Percentiles rank a stretch among this genome's conserved stretches.
Conservation (phyloP, 106 monocot species). For the Acanthochlamys bracteata region DNA sequence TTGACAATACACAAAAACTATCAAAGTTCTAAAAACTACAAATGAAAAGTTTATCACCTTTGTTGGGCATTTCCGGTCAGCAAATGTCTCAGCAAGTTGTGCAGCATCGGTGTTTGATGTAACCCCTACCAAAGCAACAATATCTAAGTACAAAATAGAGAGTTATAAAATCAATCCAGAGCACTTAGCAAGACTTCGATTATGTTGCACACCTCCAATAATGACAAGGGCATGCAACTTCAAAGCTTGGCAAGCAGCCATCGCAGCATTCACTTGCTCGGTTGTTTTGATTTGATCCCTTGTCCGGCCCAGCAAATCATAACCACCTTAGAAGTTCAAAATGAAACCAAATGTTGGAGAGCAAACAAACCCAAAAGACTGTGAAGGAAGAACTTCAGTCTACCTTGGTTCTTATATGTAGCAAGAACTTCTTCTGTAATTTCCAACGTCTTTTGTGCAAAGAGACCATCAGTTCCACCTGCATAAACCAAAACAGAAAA, state of each 20-base stretch:
- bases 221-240: slow-evolving; percentile 86
- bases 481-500: neutral
- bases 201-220: slow-evolving; percentile 52
- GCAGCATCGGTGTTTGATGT: slow-evolving; percentile 94
- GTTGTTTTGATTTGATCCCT: slow-evolving; percentile 82
- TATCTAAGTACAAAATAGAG: too few species aligned
- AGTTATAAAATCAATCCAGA: too few species aligned
- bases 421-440: slow-evolving; percentile 76
- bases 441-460: slow-evolving; percentile 82
- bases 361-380: neutral
- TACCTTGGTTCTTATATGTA: slow-evolving; percentile 88
- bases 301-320: slow-evolving; percentile 83
- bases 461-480: slow-evolving; percentile 90
- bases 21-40: neutral
- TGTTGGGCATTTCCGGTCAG: slow-evolving; percentile 53
- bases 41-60: slow-evolving; percentile 29
- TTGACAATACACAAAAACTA: neutral
- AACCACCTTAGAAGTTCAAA: slow-evolving; percentile 54
- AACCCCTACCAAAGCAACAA: slow-evolving; percentile 36
- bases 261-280: slow-evolving; percentile 83
- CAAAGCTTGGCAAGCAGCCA: slow-evolving; percentile 56
- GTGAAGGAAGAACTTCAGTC: neutral
- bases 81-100: slow-evolving; percentile 86
- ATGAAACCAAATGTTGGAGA: neutral
- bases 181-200: neutral